phyloP scores from a whole-genome alignment of 2,329 filamentous ascomycete species.

The Ophiocordyceps sinensis region DNA sequence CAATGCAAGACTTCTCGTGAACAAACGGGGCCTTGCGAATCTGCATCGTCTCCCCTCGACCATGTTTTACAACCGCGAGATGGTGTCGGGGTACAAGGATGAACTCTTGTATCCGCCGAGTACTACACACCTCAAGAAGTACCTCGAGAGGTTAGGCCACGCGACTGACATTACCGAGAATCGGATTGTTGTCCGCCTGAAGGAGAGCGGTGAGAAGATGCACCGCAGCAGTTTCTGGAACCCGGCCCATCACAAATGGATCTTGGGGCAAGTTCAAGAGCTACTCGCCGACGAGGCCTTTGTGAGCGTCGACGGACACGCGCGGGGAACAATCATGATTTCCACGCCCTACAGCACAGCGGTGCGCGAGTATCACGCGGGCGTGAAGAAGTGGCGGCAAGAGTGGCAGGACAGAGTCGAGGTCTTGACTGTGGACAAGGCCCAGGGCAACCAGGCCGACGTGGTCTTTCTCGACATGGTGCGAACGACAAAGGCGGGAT shows the following conservation, averaged over 20 bases:
- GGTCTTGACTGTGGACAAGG: slow-evolving; percentile 28
- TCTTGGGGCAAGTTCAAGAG: slow-evolving; percentile 16
- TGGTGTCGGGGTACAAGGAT: slow-evolving; percentile 17
- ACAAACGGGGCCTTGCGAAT: slow-evolving; percentile 21
- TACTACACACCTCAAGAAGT: slow-evolving; percentile 12
- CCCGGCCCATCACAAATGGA: slow-evolving; percentile 20
- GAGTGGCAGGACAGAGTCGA: slow-evolving; percentile 18
- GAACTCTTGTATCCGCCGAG: slow-evolving; percentile 12
- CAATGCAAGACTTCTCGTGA: slow-evolving; percentile 18
- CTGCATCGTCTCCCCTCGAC: slow-evolving; percentile 25
- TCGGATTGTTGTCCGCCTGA: slow-evolving; percentile 19
- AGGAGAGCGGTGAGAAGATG: slow-evolving; percentile 11
- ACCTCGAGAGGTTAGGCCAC: slow-evolving; percentile 13
- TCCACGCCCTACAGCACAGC: slow-evolving; percentile 28
- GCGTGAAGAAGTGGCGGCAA: slow-evolving; percentile 12
- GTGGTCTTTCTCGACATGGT: slow-evolving; percentile 33
- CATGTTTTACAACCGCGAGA: slow-evolving; percentile 25
- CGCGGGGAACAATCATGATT: slow-evolving; percentile 23
- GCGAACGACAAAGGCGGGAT: slow-evolving; percentile 19
- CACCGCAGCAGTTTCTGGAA: slow-evolving; percentile 25
- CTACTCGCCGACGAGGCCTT: slow-evolving; percentile 19
- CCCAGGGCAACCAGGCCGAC: slow-evolving; percentile 32
- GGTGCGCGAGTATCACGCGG: slow-evolving; percentile 17
- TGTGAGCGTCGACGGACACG: slow-evolving; percentile 12
- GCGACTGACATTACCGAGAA: slow-evolving; percentile 15